Conservation (phyloP, 495 filamentous ascomycete species). For the Filosporella fistucella region DNA sequence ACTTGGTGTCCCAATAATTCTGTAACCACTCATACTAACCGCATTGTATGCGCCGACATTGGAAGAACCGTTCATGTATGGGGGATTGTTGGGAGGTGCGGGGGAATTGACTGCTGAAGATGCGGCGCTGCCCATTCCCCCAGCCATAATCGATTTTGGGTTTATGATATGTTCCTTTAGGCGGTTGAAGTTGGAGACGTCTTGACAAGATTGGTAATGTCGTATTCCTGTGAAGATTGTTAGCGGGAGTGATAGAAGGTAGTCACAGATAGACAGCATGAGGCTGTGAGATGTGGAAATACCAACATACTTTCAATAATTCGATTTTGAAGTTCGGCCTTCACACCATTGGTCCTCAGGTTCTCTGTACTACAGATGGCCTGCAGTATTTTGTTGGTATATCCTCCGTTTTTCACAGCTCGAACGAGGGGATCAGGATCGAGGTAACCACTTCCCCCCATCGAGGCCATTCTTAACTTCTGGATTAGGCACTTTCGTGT, state of each 20-base stretch:
- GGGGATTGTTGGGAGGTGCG: not conserved
- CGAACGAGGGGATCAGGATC: conserved; percentile 38
- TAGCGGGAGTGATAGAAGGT: not conserved
- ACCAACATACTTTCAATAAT: conserved; percentile 66
- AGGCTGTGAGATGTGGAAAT: not conserved
- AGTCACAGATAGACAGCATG: not conserved
- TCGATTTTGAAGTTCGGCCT: conserved; percentile 70
- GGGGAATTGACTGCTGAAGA: not conserved
- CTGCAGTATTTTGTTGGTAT: conserved; percentile 69
- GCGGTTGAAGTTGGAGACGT: conserved; percentile 30
- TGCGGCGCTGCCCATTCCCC: not conserved
- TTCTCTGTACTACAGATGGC: conserved; percentile 65
- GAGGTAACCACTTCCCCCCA: conserved; percentile 23
- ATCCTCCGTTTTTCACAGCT: conserved; percentile 25
- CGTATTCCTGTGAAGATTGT: conserved; percentile 9
- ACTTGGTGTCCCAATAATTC: conserved; percentile 4
- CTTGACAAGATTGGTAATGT: conserved; percentile 5
- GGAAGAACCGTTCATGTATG: not conserved
- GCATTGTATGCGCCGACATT: not conserved
- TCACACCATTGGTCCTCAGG: conserved; percentile 72
- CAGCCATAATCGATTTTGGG: conserved; percentile 11
- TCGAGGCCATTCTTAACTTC: conserved; percentile 22
- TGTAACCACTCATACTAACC: not conserved
- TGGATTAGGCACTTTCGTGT: too few relatives aligned
- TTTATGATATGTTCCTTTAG: conserved; percentile 30